Evolutionary conservation across 106 monocot genomes (phyloP).

Genomic region (Hemerocallis citrina): DNA sequence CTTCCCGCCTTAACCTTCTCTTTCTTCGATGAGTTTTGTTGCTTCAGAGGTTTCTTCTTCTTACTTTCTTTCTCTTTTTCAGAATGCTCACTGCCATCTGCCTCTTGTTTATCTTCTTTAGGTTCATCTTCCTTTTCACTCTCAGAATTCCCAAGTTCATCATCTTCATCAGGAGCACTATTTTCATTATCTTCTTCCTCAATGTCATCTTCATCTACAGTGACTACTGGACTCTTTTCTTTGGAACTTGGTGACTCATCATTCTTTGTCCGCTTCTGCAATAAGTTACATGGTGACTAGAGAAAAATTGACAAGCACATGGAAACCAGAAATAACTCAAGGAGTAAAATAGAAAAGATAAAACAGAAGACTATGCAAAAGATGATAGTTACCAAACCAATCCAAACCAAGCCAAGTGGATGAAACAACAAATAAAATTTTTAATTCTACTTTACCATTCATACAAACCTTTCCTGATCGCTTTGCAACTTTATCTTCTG

Average conservation of each 20-base stretch:
- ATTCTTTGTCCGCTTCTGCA: conserved; percentile 10
- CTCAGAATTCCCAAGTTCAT: conserved; percentile 15
- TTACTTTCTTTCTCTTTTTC: conserved; percentile 13
- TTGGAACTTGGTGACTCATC: conserved; percentile 8
- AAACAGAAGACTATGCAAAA: no score
- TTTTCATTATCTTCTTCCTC: conserved; percentile 18
- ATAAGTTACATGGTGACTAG: not conserved
- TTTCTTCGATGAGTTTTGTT: conserved; percentile 4
- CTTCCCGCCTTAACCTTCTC: conserved; percentile 15
- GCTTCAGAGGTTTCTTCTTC: conserved; percentile 37
- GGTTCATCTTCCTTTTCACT: conserved; percentile 18
- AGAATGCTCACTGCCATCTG: not conserved
- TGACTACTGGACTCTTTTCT: conserved; percentile 4
- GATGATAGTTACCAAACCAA: no score
- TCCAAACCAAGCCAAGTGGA: not conserved
- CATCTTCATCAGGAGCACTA: conserved; percentile 11
- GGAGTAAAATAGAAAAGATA: not conserved
- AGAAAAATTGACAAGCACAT: not conserved
- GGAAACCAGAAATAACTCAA: not conserved
- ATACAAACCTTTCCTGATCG: not conserved
- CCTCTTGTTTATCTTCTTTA: conserved; percentile 9
- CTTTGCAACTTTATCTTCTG: not conserved
- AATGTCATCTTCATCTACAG: conserved; percentile 16
- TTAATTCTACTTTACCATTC: not conserved
- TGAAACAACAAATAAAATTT: not conserved